Evolutionary conservation across 2,329 filamentous ascomycete species (phyloP), one percentile per base, ranked within the genome.

Genomic region (Fusarium brevicatenulatum): DNA sequence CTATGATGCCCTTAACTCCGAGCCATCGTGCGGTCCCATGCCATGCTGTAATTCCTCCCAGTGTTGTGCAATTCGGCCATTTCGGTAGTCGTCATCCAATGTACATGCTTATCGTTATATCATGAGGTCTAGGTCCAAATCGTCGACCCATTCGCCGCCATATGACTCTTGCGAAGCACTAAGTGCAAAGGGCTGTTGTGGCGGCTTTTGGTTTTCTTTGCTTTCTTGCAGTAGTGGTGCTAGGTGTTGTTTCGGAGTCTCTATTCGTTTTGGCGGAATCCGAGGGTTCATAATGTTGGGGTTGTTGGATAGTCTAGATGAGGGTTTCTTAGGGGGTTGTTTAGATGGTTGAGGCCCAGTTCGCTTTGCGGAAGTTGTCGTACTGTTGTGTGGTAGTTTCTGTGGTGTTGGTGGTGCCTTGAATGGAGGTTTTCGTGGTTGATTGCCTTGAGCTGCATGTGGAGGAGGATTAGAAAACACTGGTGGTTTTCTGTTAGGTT

Each of bases 101-200:
- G 28, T 55, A 30, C n/a, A 40, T 65, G 18, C 68, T 37, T 32
- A 68, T 68, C 63, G 49, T 71, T 55, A 77, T 58, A 78, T 75
- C 72, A 78, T 76, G 8, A 82, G 54, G 32, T 82, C 81, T 9
- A 77, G 63, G 2, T 77, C 80, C n/a, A 81, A 68, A 23, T 83
- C 81, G 32, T 83, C 82, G 9, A 83, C 70, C 82, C 82, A 83
- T 16, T 76, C 80, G 6, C 82, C 82, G 10, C 82, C 82, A 23
- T 83, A 83, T 3, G 81, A 77, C 73, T 83, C 82, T 61, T 83
- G 82, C 15, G 82, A 83, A 16, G 75, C 77, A 40, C 64, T 76
- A n/a, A 63, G 66, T 23, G 43, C 63, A 34, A 63, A 63, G 23
- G 47, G 28, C 34, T 62, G 43, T 12, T 56, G 57, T 18, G 68